Evolutionary conservation across 1,284 basidiomycete genomes (phyloP).

Genomic region (Phellinidium pouzarii): DNA sequence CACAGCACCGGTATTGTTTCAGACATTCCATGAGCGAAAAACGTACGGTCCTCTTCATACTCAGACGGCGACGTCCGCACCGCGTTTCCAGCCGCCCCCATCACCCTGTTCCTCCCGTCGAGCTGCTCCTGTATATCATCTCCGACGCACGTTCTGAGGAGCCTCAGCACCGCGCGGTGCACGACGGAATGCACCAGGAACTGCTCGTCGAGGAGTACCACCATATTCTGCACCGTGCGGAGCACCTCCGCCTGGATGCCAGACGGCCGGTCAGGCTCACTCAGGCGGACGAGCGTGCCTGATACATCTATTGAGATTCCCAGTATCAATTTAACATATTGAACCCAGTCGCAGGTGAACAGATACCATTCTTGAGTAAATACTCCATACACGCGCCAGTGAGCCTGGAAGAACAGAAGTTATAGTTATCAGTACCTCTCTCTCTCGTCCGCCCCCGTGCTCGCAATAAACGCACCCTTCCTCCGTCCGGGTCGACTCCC

Average conservation of each 20-base stretch:
- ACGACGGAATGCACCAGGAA: conserved; percentile 88
- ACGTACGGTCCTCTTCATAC: conserved; percentile 80
- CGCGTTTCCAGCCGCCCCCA: conserved; percentile 77
- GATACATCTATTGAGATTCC: conserved; percentile 65
- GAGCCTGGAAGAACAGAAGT: conserved; percentile 38
- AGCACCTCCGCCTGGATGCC: conserved; percentile 86
- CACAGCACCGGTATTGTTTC: conserved; percentile 14
- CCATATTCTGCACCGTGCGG: conserved; percentile 79
- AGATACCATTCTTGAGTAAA: conserved; percentile 77
- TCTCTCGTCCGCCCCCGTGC: not conserved
- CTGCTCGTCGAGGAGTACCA: conserved; percentile 82
- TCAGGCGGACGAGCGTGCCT: conserved; percentile 77
- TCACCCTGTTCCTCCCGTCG: conserved; percentile 66
- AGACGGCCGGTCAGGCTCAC: conserved; percentile 74
- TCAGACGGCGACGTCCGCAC: conserved; percentile 66
- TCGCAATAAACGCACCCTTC: conserved; percentile 60
- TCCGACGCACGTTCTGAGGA: conserved; percentile 87
- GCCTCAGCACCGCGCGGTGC: conserved; percentile 79
- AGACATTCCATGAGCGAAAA: not conserved
- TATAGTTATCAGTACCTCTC: conserved; percentile 8
- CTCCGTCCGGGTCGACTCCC: conserved; percentile 76
- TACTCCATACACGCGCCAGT: conserved; percentile 89
- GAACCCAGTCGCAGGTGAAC: not conserved
- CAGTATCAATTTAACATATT: conserved; percentile 13
- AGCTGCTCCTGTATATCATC: conserved; percentile 81